phyloP scores from a whole-genome alignment of 441 rosid genomes.

The Mallotus japonicus region DNA sequence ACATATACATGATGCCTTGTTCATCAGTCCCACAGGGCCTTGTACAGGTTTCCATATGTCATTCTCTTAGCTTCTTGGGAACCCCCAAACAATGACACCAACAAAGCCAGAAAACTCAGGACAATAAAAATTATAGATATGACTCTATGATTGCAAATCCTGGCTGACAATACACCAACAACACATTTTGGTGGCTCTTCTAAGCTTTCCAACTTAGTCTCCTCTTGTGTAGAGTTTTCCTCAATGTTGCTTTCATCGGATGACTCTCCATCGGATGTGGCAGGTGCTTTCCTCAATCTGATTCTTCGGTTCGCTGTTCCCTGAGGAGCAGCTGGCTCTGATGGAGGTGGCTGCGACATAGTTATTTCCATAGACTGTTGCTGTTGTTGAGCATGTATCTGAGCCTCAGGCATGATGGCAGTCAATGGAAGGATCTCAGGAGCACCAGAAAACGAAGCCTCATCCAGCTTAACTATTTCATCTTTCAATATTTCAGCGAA shows the following conservation, averaged over 20 bases:
- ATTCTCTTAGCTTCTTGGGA: conserved; percentile 14
- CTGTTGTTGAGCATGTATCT: conserved; percentile 16
- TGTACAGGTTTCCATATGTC: conserved; percentile 8
- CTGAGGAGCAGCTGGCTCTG: conserved; percentile 11
- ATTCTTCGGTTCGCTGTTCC: conserved; percentile 33
- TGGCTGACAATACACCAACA: conserved; percentile 2
- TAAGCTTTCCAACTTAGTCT: conserved; percentile 8
- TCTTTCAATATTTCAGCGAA: conserved; percentile 72
- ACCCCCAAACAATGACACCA: conserved; percentile 19
- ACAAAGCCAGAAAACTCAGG: conserved; percentile 30
- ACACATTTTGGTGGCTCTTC: conserved; percentile 20
- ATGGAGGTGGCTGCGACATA: conserved; percentile 3
- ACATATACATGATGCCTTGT: too few relatives aligned
- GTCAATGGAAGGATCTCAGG: conserved; percentile 10
- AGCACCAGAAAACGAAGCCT: conserved; percentile 17
- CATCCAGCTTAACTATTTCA: conserved; percentile 68
- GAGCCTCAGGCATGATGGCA: conserved; percentile 15
- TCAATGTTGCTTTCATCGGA: background rate
- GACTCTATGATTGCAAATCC: background rate
- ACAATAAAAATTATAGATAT: conserved; percentile 5
- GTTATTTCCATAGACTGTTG: conserved; percentile 8
- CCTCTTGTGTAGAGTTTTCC: background rate
- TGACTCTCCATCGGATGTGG: background rate
- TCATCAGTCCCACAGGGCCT: conserved; percentile 13
- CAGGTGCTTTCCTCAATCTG: conserved; percentile 19